Base-by-base conservation (phyloP, 495 filamentous ascomycete genomes). In the Aspergillus kassunensis region DNA sequence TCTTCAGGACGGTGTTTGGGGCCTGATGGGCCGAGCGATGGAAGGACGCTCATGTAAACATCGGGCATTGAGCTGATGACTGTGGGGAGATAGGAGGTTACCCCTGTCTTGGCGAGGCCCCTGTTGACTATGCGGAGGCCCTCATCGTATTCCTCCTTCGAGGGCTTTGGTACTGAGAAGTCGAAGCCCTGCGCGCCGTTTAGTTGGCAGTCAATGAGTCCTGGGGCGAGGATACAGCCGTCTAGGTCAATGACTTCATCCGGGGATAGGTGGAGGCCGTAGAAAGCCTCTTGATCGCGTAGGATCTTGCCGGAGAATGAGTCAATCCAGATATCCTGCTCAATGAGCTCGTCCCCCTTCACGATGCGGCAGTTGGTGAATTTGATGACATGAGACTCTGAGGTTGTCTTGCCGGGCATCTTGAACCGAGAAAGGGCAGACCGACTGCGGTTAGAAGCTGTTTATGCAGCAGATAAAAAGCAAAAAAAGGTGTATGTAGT, bases 121-220 rank as follows among this genome's bases (percentile, higher is more conserved):
- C 72, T 79, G 62, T 91, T 91, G 33, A 91, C 75, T 34, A 77
- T 70, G 51, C 76, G 73, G 30, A 93, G 65, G 15, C 80, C 81
- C 59, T 86, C 82, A 40, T 78, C 75, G 63, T 92, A 95, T 40
- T 75, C 71, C 10, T 71, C 62, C 12, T 80, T 74, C 33, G 79
- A 74, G 36, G 84, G 77, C n/a, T 84, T 78, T 6, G 86, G 80
- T 2, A 88, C 71, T 1, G 88, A 91, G 65, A 92, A 92, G 70
- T 93, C 88, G 71, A 92, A 90, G 39, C 90, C 89, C 53, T 87
- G 87, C 6, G 85, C 88, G 35, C 90, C 90, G 59, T 95, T 95
- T 39, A 92, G 77, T 62, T 95, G 90, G 41, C 87, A 83, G 59
- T 95, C 90, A 59, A 95, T 89, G 57, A 93, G 78, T 12, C 89